Conservation (phyloP, 805 yeast species). For the Sugiyamaella mastotermitis region DNA sequence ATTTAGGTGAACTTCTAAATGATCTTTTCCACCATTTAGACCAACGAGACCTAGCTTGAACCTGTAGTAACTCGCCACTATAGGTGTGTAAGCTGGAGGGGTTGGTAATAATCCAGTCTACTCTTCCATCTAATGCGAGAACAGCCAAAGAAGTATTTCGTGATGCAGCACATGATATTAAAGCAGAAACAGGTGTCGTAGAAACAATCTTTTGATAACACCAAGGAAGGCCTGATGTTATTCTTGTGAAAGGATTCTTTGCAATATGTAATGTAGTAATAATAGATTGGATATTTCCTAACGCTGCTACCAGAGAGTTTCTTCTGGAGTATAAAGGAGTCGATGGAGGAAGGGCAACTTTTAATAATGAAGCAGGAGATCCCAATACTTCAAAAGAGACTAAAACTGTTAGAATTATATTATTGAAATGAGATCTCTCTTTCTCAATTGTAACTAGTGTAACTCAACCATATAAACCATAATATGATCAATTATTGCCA, state of each 20-base stretch:
- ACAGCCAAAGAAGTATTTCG: slow-evolving; percentile 28
- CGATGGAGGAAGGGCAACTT: slow-evolving; percentile 38
- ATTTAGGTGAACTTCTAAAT: slow-evolving; percentile 17
- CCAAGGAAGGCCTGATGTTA: slow-evolving; percentile 6
- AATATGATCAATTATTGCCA: no score
- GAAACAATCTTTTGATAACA: slow-evolving; percentile 22
- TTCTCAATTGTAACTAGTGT: no score
- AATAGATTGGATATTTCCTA: slow-evolving; percentile 8
- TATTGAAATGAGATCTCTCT: no score
- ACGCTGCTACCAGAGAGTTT: slow-evolving; percentile 38
- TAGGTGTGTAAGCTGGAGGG: slow-evolving; percentile 40
- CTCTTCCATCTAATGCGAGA: slow-evolving; percentile 34
- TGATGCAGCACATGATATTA: slow-evolving; percentile 20
- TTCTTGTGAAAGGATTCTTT: slow-evolving; percentile 3
- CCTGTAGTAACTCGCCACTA: slow-evolving; percentile 34
- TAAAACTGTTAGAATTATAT: no score
- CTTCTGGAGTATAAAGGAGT: slow-evolving; percentile 34
- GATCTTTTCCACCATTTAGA: slow-evolving; percentile 8
- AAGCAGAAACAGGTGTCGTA: slow-evolving; percentile 26
- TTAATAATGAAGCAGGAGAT: slow-evolving; percentile 26
- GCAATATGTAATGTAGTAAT: slow-evolving; percentile 10
- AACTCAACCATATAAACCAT: no score
- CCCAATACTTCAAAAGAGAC: slow-evolving; percentile 13
- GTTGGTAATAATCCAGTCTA: slow-evolving; percentile 39
- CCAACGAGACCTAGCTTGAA: slow-evolving; percentile 24